Conservation (phyloP, 2,329 filamentous ascomycete genomes). For the Plenodomus tracheiphilus region DNA sequence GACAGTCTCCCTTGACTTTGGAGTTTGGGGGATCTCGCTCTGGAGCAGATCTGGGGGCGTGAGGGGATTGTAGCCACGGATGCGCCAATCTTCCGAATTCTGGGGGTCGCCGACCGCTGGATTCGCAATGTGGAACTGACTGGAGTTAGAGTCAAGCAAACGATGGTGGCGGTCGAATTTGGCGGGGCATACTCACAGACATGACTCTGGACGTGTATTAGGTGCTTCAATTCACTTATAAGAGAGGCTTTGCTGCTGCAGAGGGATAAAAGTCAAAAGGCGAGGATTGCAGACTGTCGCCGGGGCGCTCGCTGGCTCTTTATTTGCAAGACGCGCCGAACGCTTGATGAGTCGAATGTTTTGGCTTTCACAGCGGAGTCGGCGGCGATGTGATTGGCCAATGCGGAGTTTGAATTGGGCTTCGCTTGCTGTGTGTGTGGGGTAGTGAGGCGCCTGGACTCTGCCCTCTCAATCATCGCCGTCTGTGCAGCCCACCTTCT, state of each 20-base stretch:
- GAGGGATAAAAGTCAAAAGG: not conserved
- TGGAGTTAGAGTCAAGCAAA: constrained; percentile 17
- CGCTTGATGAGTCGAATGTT: constrained; percentile 33
- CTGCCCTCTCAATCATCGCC: constrained; percentile 3
- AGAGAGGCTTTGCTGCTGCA: not conserved
- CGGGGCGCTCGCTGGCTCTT: constrained; percentile 5
- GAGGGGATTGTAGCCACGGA: constrained; percentile 86
- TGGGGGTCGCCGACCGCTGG: constrained; percentile 53
- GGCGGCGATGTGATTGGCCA: constrained; percentile 31
- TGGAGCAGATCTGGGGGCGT: constrained; percentile 93
- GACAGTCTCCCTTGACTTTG: constrained; percentile 58
- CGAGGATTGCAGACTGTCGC: not conserved
- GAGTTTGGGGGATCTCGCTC: constrained; percentile 74
- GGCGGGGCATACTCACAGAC: constrained; percentile 26
- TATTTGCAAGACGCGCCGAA: constrained; percentile 6
- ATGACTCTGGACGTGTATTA: constrained; percentile 13
- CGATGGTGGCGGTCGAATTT: constrained; percentile 10
- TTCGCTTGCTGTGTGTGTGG: not conserved
- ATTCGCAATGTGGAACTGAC: constrained; percentile 56
- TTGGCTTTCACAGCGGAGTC: constrained; percentile 24
- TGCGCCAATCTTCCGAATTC: constrained; percentile 57
- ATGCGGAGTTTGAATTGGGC: constrained; percentile 11
- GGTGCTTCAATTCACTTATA: too few species aligned
- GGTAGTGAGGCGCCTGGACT: constrained; percentile 2
- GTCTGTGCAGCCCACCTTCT: constrained; percentile 3